Percentiles rank a stretch among this genome's conserved stretches.
Conservation (phyloP, 305 asterid genomes). For the Lippia alba region DNA sequence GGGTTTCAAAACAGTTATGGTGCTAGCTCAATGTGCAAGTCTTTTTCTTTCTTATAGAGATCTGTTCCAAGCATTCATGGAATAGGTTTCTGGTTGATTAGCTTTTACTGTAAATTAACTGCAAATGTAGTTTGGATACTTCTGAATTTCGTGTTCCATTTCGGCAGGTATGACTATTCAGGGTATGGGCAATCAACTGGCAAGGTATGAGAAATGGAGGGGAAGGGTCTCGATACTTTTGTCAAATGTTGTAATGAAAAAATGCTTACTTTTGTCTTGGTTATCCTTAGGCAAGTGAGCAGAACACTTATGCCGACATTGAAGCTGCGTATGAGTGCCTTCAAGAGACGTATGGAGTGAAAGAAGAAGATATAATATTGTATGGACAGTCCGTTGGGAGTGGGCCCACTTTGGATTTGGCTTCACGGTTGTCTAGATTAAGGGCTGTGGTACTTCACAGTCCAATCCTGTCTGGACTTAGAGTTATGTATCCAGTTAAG, state of each 20-base stretch:
- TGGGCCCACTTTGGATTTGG: conserved; percentile 93
- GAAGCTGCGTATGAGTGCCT: conserved; percentile 97
- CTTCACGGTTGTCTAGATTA: conserved; percentile 76
- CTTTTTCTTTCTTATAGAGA: not conserved
- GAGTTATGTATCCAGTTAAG: conserved; percentile 98
- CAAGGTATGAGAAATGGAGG: conserved; percentile 69
- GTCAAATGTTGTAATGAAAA: conserved; percentile 24
- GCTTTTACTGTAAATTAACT: not conserved
- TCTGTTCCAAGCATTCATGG: no score
- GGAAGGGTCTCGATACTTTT: conserved; percentile 13
- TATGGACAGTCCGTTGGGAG: conserved; percentile 99
- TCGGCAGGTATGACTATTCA: conserved; percentile 89
- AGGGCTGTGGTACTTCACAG: conserved; percentile 98
- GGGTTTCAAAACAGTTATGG: conserved; percentile 14
- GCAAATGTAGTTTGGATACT: conserved; percentile 30
- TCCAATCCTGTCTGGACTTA: conserved; percentile 91
- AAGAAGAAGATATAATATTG: conserved; percentile 87
- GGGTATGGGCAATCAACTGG: conserved; percentile 97
- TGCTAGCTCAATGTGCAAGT: not conserved
- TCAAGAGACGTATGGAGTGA: conserved; percentile 78
- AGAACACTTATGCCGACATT: conserved; percentile 89
- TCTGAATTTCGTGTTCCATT: conserved; percentile 26
- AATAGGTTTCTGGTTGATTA: no score
- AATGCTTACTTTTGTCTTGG: conserved; percentile 37
- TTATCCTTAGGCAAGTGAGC: conserved; percentile 78